phyloP scores from a whole-genome alignment of 192 early-diverging fungal genomes.

The Chytriomyces sp. region DNA sequence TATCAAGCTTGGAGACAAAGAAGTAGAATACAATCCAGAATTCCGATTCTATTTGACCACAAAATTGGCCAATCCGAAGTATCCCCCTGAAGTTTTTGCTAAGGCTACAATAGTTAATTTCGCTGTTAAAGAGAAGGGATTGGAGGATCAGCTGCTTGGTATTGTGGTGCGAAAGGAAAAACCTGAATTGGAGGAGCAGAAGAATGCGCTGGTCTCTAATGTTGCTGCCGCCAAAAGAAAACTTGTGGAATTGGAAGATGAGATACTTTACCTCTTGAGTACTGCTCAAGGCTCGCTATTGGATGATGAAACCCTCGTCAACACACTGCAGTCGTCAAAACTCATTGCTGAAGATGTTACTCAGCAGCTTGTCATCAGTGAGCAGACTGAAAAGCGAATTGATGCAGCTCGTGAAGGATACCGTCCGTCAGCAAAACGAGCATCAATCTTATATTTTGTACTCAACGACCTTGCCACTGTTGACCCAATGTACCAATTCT shows the following conservation, averaged over 20 bases:
- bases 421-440: conserved; percentile 59
- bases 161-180: conserved; percentile 60
- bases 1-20: conserved; percentile 63
- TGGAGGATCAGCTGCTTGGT: conserved; percentile 65
- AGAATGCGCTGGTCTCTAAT: conserved; percentile 57
- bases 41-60: conserved; percentile 66
- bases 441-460: conserved; percentile 66
- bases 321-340: conserved; percentile 66
- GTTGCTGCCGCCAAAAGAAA: conserved; percentile 62
- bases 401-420: conserved; percentile 64
- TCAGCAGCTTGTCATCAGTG: conserved; percentile 60
- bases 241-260: conserved; percentile 62
- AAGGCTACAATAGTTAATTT: conserved; percentile 67
- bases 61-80: conserved; percentile 61
- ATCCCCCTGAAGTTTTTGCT: conserved; percentile 65
- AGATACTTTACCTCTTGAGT: conserved; percentile 62
- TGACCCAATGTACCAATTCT: conserved; percentile 72
- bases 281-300: conserved; percentile 66
- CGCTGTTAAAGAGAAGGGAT: conserved; percentile 63
- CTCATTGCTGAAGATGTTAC: conserved; percentile 62
- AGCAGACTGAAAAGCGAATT: conserved; percentile 65
- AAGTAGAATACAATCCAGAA: conserved; percentile 65
- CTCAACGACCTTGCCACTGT: conserved; percentile 59
- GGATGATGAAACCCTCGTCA: conserved; percentile 64
- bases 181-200: conserved; percentile 66